These are phyloP conservation scores for Kluyveromyces sp. DNA, from an alignment of 1,139 yeast genomes.

Conservation along the genomic window DNA sequence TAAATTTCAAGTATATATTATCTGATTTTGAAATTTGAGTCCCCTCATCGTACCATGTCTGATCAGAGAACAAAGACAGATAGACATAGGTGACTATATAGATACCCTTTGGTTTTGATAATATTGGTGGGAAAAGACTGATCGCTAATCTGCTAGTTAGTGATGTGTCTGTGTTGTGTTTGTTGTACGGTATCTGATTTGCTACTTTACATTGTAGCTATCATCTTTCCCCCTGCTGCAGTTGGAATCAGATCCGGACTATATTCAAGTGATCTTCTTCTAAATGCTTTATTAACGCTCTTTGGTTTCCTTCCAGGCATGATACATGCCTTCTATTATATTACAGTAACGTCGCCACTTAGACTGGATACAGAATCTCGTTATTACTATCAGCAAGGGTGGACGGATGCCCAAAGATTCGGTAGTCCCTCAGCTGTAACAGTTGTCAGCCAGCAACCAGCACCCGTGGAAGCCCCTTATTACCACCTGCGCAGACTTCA, in stretches of 20 bases:
- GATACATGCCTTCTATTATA: conserved; percentile 51
- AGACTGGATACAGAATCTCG: conserved; percentile 19
- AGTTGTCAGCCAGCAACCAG: background rate
- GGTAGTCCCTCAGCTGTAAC: conserved; percentile 1
- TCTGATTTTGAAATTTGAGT: too few relatives aligned
- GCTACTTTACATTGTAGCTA: conserved; percentile 24
- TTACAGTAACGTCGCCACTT: conserved; percentile 26
- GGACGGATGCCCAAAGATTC: conserved; percentile 24
- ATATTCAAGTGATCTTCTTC: conserved; percentile 37
- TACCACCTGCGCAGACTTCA: background rate
- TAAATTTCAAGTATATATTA: too few relatives aligned
- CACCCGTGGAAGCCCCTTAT: background rate
- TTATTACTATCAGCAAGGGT: conserved; percentile 27
- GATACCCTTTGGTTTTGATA: too few relatives aligned
- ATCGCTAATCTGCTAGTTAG: background rate
- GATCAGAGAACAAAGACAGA: background rate
- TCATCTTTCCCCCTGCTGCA: conserved; percentile 29
- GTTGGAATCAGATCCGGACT: conserved; percentile 28
- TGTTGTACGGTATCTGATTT: conserved; percentile 29
- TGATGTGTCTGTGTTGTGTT: conserved; percentile 20
- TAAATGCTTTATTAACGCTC: conserved; percentile 67
- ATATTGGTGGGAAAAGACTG: too few relatives aligned
- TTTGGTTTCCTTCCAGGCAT: conserved; percentile 84
- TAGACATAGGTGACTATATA: background rate
- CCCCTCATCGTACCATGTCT: too few relatives aligned